Evolutionary conservation across 352 stramenopile species (phyloP).

Genomic region (Globisporangium camurandrum): DNA sequence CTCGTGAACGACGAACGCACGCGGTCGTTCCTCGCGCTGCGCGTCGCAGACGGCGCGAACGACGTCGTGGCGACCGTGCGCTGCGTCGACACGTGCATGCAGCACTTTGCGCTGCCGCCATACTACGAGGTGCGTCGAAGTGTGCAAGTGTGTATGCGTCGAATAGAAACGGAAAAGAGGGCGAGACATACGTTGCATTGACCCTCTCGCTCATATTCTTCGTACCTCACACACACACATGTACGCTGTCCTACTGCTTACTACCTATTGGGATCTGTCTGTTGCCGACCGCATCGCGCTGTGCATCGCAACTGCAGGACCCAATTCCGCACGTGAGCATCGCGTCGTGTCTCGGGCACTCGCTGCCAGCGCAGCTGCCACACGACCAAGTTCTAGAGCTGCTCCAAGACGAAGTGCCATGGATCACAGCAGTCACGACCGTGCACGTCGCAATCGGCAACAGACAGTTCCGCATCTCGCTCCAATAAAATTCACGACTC

Average conservation of each 20-base stretch:
- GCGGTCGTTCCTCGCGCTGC: slow-evolving; percentile 63
- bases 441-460: slow-evolving; percentile 75
- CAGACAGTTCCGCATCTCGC: slow-evolving; percentile 71
- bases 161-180: too few relatives aligned
- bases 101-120: slow-evolving; percentile 28
- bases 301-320: slow-evolving; percentile 26
- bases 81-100: slow-evolving; percentile 59
- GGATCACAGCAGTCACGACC: slow-evolving; percentile 19
- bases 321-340: slow-evolving; percentile 79
- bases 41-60: slow-evolving; percentile 26
- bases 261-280: slow-evolving; percentile 23
- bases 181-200: too few relatives aligned
- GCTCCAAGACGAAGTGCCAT: slow-evolving; percentile 8
- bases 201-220: too few relatives aligned
- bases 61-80: slow-evolving; percentile 32
- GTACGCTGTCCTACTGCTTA: slow-evolving; percentile 8
- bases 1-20: slow-evolving; percentile 71
- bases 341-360: slow-evolving; percentile 49
- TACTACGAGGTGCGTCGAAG: slow-evolving; percentile 56
- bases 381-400: slow-evolving; percentile 23
- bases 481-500: slow-evolving; percentile 24
- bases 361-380: slow-evolving; percentile 30
- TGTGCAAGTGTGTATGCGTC: not conserved
- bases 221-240: too few relatives aligned
- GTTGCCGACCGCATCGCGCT: slow-evolving; percentile 27